Evolutionary conservation across 148 eudicot genomes (phyloP).

Genomic region (Agrostemma githago): DNA sequence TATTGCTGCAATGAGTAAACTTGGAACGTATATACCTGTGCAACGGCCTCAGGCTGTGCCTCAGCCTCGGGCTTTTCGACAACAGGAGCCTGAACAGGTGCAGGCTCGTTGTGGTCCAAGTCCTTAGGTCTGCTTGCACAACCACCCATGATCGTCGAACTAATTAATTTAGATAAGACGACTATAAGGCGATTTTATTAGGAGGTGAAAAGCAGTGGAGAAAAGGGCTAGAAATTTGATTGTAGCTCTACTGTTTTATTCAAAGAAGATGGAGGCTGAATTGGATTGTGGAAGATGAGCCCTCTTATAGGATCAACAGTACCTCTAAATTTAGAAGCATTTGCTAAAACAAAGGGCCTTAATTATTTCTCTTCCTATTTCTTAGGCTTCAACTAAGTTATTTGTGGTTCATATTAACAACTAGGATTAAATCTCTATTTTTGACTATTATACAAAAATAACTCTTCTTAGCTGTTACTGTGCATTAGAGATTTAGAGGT

Average conservation of each 20-base stretch:
- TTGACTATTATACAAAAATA: too few relatives aligned
- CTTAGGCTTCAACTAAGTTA: slow-evolving; percentile 12
- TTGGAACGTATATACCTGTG: slow-evolving; percentile 24
- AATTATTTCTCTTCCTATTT: slow-evolving; percentile 18
- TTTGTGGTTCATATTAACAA: slow-evolving; percentile 10
- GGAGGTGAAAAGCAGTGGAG: slow-evolving; percentile 25
- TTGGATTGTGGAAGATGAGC: not conserved
- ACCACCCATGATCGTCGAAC: slow-evolving; percentile 57
- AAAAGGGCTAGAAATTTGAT: not conserved
- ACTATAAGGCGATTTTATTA: slow-evolving; percentile 21
- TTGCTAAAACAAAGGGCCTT: slow-evolving; percentile 2
- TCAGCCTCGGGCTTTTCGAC: slow-evolving; percentile 26
- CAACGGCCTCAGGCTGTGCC: slow-evolving; percentile 28
- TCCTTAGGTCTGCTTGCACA: slow-evolving; percentile 82
- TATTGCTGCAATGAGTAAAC: not conserved
- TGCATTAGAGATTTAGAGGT: not conserved
- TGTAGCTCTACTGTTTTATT: slow-evolving; percentile 16
- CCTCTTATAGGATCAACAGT: slow-evolving; percentile 12
- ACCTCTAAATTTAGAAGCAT: slow-evolving; percentile 19
- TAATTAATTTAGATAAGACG: slow-evolving; percentile 17
- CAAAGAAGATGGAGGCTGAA: slow-evolving; percentile 21
- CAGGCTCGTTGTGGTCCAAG: slow-evolving; percentile 29
- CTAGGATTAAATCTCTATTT: too few relatives aligned
- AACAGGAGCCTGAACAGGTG: slow-evolving; percentile 33
- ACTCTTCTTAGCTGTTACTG: too few relatives aligned